These are phyloP conservation scores for Calonectria pseudoreteaudii DNA, from an alignment of 2,329 filamentous ascomycete species.

Conservation along the genomic window DNA sequence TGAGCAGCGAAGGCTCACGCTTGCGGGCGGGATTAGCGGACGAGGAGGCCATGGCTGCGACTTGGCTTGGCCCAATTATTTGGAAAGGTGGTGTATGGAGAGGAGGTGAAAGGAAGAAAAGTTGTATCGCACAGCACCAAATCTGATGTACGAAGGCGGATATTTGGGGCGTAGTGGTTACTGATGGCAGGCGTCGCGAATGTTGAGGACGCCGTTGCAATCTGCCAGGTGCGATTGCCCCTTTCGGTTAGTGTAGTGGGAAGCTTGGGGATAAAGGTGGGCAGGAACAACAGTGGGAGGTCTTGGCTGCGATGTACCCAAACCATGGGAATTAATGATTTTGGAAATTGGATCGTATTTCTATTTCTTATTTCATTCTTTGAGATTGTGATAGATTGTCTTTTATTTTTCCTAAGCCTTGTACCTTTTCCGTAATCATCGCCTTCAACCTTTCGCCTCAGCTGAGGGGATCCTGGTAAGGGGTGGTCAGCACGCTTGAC, in stretches of 20 bases:
- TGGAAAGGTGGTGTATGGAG: neutral
- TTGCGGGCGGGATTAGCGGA: conserved; percentile 38
- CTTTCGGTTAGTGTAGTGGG: conserved; percentile 31
- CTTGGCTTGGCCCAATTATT: neutral
- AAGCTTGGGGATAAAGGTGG: neutral
- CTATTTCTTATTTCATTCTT: too few relatives aligned
- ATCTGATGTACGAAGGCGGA: neutral
- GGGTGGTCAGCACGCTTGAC: neutral
- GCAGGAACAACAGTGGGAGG: neutral
- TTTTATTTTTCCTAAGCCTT: neutral
- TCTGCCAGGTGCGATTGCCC: conserved; percentile 23
- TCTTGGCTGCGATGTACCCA: neutral
- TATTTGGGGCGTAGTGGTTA: neutral
- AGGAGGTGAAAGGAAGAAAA: neutral
- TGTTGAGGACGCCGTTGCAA: conserved; percentile 34
- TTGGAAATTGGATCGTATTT: neutral
- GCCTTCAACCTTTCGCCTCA: neutral
- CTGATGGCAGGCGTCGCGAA: neutral
- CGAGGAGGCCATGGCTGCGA: conserved; percentile 36
- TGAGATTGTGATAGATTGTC: neutral
- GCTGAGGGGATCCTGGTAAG: neutral
- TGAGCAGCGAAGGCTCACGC: conserved; percentile 51
- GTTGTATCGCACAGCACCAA: neutral
- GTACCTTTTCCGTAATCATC: neutral
- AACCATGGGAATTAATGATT: neutral